phyloP scores from a whole-genome alignment of 2,329 filamentous ascomycete genomes.

The Hymenoscyphus salicellus region DNA sequence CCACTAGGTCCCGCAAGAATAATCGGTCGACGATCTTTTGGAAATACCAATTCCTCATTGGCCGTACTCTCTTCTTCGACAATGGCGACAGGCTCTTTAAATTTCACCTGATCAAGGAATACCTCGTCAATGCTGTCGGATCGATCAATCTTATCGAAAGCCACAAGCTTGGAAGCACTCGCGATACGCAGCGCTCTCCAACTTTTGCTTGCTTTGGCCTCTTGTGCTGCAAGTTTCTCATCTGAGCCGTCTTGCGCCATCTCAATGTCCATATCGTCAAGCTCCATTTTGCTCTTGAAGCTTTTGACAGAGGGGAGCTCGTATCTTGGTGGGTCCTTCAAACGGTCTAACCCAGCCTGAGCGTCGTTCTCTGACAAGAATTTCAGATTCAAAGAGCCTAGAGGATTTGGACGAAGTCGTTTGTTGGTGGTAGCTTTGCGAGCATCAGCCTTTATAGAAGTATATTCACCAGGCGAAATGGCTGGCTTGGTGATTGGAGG shows the following conservation, averaged over 20 bases:
- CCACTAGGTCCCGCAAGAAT: conserved; percentile 65
- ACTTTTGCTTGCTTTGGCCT: conserved; percentile 79
- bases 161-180: conserved; percentile 66
- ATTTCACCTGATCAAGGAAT: conserved; percentile 47
- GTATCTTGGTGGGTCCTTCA: conserved; percentile 65
- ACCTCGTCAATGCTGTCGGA: conserved; percentile 65
- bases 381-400: conserved; percentile 71
- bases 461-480: conserved; percentile 66
- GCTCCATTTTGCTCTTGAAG: conserved; percentile 71
- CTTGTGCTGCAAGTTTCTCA: conserved; percentile 55
- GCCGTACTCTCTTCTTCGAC: conserved; percentile 37
- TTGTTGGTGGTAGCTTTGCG: conserved; percentile 67
- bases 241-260: conserved; percentile 64
- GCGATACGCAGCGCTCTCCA: conserved; percentile 87
- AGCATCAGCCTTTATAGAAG: conserved; percentile 64
- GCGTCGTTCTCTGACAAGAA: conserved; percentile 71
- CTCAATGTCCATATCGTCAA: conserved; percentile 81
- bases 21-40: conserved; percentile 53
- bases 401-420: conserved; percentile 63
- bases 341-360: conserved; percentile 61
- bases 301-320: conserved; percentile 65
- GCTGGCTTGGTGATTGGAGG: conserved; percentile 77
- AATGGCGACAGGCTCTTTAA: conserved; percentile 37
- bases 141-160: conserved; percentile 86
- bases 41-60: conserved; percentile 39